Evolutionary conservation across 2,329 filamentous ascomycete genomes (phyloP).

Genomic region (Ophiostoma australiae): DNA sequence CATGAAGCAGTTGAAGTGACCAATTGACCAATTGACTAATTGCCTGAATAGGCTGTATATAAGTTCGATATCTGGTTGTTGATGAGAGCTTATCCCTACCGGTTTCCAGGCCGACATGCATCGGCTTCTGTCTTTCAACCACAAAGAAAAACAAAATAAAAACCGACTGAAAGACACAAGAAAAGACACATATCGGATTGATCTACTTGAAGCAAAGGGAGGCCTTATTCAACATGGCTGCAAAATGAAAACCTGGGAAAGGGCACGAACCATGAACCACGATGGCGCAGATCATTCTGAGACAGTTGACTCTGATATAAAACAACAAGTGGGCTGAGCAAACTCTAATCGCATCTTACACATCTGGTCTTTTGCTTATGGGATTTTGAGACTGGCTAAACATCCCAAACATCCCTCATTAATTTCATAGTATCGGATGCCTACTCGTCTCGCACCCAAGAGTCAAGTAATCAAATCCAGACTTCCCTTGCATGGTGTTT

Average conservation of each 20-base stretch:
- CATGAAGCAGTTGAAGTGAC: neutral
- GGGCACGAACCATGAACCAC: neutral
- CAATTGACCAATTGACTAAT: neutral
- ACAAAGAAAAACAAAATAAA: neutral
- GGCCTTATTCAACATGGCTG: neutral
- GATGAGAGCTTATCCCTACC: neutral
- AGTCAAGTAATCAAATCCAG: neutral
- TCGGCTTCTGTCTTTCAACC: neutral
- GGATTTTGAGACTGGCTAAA: neutral
- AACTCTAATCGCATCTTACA: neutral
- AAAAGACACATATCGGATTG: neutral
- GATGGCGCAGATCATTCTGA: constrained; percentile 3
- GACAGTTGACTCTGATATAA: constrained; percentile 7
- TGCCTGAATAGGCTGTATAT: neutral
- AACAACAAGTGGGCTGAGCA: constrained; percentile 2
- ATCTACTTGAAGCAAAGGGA: neutral
- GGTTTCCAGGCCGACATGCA: neutral
- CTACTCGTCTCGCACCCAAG: neutral
- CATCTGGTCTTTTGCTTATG: neutral
- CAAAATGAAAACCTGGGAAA: neutral
- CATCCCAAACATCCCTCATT: neutral
- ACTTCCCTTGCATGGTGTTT: constrained; percentile 4
- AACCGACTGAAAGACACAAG: neutral
- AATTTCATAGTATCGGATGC: neutral
- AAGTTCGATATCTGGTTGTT: neutral